A percentile compares a stretch with the other conserved stretches of the same genome.
Evolutionary conservation across 352 stramenopile species (phyloP).

Genomic region (Globisporangium splendens): DNA sequence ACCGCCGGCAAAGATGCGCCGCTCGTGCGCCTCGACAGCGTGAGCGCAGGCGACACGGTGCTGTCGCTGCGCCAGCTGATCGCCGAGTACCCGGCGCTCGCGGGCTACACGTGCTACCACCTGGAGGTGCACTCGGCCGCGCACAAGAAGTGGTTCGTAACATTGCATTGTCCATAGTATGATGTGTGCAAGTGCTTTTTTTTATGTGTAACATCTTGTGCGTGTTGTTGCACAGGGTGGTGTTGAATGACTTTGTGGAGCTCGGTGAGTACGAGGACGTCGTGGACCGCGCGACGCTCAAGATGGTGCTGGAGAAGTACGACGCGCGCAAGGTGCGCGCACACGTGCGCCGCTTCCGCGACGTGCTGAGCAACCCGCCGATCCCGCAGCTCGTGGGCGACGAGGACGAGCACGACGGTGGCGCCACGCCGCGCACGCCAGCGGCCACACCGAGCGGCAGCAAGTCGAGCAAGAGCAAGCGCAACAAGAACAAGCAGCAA

Average conservation of each 20-base stretch:
- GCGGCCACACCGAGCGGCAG: constrained; percentile 8
- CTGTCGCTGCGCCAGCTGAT: constrained; percentile 80
- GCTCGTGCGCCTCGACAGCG: constrained; percentile 58
- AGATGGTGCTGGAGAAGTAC: constrained; percentile 87
- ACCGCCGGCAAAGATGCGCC: constrained; percentile 12
- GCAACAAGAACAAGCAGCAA: constrained; percentile 19
- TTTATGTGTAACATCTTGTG: constrained; percentile 13
- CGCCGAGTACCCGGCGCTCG: constrained; percentile 76
- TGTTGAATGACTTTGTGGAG: constrained; percentile 86
- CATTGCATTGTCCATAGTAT: too few species aligned
- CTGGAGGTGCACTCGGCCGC: constrained; percentile 45
- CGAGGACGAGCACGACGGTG: not conserved
- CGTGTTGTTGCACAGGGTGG: constrained; percentile 20
- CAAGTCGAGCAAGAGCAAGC: constrained; percentile 20
- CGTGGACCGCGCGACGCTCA: constrained; percentile 53
- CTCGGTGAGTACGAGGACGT: constrained; percentile 78
- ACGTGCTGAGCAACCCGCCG: constrained; percentile 77
- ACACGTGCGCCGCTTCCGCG: constrained; percentile 82
- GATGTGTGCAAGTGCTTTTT: not conserved
- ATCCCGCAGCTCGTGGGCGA: constrained; percentile 50
- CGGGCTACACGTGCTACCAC: constrained; percentile 86
- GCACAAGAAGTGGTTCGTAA: constrained; percentile 26
- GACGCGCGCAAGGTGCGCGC: constrained; percentile 78
- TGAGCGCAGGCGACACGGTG: constrained; percentile 76
- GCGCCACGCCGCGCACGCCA: too few species aligned